Percentiles rank a stretch among this genome's conserved stretches.
Conservation (phyloP, 352 stramenopile genomes). For the Pythium sp. region DNA sequence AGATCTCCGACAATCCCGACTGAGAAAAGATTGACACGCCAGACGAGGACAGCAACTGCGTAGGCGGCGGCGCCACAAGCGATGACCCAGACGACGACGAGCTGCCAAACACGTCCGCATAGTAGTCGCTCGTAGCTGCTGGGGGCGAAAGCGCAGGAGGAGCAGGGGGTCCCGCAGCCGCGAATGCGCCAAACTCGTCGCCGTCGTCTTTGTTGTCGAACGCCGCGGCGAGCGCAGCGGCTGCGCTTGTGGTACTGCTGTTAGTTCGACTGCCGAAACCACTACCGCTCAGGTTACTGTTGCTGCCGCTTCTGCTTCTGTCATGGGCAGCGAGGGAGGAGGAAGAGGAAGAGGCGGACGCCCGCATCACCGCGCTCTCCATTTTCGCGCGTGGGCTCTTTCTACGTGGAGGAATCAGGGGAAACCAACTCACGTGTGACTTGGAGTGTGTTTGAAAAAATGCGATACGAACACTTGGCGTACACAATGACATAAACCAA, state of each 20-base stretch:
- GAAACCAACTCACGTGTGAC: not conserved
- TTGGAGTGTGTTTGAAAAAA: not conserved
- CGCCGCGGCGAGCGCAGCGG: not conserved
- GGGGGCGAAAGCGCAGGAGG: not conserved
- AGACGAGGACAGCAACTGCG: conserved; percentile 1
- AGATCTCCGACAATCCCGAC: conserved; percentile 11
- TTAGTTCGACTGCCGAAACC: not conserved
- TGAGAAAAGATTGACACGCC: not conserved
- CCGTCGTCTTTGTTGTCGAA: conserved; percentile 14
- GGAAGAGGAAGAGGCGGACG: not conserved
- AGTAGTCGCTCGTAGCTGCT: conserved; percentile 28
- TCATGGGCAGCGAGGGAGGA: not conserved
- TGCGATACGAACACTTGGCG: not conserved
- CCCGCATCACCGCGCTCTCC: not conserved
- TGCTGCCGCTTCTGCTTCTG: not conserved
- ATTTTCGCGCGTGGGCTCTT: not conserved
- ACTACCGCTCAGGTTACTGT: not conserved
- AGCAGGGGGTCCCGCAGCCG: conserved; percentile 25
- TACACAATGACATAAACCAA: not conserved
- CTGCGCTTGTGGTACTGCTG: not conserved
- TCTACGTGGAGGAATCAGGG: conserved; percentile 10
- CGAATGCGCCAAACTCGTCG: conserved; percentile 45
- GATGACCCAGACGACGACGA: conserved; percentile 26
- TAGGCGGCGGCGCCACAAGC: not conserved
- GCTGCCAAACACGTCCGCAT: conserved; percentile 33